Conservation (phyloP, 1,284 basidiomycete species). For the Cutaneotrichosporon sp. region DNA sequence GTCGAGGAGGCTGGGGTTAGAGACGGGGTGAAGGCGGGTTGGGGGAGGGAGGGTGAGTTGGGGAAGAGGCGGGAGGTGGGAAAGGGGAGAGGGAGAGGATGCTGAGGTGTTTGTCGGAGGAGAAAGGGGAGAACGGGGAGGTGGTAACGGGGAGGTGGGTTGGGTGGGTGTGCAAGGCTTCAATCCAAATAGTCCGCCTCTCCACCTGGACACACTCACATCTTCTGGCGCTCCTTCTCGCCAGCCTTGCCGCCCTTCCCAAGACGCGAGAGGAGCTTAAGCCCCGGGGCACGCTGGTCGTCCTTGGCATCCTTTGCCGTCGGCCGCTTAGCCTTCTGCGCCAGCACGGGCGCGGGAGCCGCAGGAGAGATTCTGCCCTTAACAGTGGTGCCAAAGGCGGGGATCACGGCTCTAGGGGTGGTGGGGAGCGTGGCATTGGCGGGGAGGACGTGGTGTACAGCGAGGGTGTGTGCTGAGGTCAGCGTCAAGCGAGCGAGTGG, state of each 20-base stretch:
- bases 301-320: slow-evolving; percentile 19
- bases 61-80: too few relatives aligned
- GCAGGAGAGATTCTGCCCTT: neutral
- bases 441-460: slow-evolving; percentile 44
- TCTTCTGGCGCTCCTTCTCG: slow-evolving; percentile 36
- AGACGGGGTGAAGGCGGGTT: too few relatives aligned
- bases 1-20: slow-evolving; percentile 37
- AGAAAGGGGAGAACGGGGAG: too few relatives aligned
- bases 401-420: slow-evolving; percentile 15
- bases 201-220: slow-evolving; percentile 29
- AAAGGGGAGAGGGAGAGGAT: too few relatives aligned
- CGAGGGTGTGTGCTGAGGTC: slow-evolving; percentile 35
- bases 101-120: too few relatives aligned
- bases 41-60: too few relatives aligned
- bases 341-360: neutral
- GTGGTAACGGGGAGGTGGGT: too few relatives aligned
- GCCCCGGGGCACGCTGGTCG: slow-evolving; percentile 23
- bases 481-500: slow-evolving; percentile 3
- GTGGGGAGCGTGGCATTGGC: slow-evolving; percentile 30
- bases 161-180: too few relatives aligned
- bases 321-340: slow-evolving; percentile 10
- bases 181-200: too few relatives aligned
- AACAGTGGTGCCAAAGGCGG: slow-evolving; percentile 7
- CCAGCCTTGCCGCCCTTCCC: slow-evolving; percentile 32
- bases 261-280: slow-evolving; percentile 39